phyloP scores from a whole-genome alignment of 1,139 yeast species.

The Candida sp. region DNA sequence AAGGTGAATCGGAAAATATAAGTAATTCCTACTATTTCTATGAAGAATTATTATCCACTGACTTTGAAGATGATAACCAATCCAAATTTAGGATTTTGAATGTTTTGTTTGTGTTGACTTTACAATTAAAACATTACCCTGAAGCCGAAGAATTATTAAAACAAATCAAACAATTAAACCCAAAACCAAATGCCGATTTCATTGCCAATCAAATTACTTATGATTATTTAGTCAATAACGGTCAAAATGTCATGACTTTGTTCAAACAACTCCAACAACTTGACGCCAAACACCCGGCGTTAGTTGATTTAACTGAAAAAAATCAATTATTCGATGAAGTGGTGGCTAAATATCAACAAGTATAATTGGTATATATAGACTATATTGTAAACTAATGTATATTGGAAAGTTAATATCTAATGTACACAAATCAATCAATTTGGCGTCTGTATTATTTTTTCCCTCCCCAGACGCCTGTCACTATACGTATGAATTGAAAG shows the following conservation, averaged over 20 bases:
- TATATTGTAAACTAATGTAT: not conserved
- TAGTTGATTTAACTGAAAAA: conserved; percentile 52
- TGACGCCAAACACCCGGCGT: conserved; percentile 48
- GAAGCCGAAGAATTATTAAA: conserved; percentile 45
- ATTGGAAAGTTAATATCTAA: not conserved
- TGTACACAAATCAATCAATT: not conserved
- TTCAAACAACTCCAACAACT: conserved; percentile 35
- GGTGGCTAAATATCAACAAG: conserved; percentile 44
- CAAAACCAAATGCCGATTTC: conserved; percentile 43
- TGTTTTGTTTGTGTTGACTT: conserved; percentile 38
- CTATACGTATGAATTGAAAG: not conserved
- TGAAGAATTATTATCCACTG: conserved; percentile 61
- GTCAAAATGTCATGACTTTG: conserved; percentile 37
- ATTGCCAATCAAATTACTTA: conserved; percentile 57
- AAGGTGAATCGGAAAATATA: conserved; percentile 55
- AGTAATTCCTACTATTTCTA: conserved; percentile 67
- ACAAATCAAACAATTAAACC: conserved; percentile 38
- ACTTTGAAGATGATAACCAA: conserved; percentile 34
- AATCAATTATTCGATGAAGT: conserved; percentile 53
- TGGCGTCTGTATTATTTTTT: not conserved
- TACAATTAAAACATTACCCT: conserved; percentile 44
- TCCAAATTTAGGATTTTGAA: conserved; percentile 36
- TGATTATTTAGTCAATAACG: conserved; percentile 47
- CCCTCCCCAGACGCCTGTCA: not conserved
- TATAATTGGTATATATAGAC: not conserved